Percentiles rank a stretch among this genome's conserved stretches.
These are phyloP conservation scores for Paecilomyces dactylethromorphus DNA, from an alignment of 2,329 filamentous ascomycete genomes.

Conservation along the genomic window DNA sequence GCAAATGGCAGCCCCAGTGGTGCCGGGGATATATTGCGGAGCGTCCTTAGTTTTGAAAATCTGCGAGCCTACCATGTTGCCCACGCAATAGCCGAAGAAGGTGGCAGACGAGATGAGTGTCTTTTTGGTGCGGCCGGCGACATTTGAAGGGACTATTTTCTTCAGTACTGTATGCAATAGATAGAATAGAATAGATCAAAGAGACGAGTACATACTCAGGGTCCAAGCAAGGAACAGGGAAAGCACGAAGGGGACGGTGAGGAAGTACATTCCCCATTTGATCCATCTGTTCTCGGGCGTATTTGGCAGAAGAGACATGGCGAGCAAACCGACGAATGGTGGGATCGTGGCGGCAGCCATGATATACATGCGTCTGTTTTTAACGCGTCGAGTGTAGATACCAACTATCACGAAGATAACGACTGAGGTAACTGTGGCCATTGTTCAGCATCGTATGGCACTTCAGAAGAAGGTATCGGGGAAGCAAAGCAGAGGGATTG, in stretches of 20 bases:
- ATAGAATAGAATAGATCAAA: not conserved
- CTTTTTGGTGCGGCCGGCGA: constrained; percentile 42
- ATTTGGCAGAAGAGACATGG: constrained; percentile 28
- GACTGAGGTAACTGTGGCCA: not conserved
- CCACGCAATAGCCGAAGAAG: constrained; percentile 22
- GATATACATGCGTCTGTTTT: not conserved
- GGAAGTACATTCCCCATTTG: constrained; percentile 30
- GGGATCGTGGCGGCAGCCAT: constrained; percentile 11
- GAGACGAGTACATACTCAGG: constrained; percentile 11
- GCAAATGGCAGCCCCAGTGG: not conserved
- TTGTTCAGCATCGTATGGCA: no score
- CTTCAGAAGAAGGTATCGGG: not conserved
- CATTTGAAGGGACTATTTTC: constrained; percentile 35
- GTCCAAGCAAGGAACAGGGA: constrained; percentile 28
- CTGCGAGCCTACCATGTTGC: not conserved
- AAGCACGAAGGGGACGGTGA: constrained; percentile 25
- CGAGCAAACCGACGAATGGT: constrained; percentile 27
- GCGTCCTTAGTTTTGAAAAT: not conserved
- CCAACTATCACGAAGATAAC: not conserved
- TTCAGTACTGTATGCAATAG: not conserved
- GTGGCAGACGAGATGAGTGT: constrained; percentile 41
- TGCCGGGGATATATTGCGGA: not conserved
- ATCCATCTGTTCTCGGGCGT: constrained; percentile 24
- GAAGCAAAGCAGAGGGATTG: not conserved
- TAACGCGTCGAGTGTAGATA: not conserved